Conservation (phyloP, 169 alveolate species). For the Plasmodium cynomolgi region DNA sequence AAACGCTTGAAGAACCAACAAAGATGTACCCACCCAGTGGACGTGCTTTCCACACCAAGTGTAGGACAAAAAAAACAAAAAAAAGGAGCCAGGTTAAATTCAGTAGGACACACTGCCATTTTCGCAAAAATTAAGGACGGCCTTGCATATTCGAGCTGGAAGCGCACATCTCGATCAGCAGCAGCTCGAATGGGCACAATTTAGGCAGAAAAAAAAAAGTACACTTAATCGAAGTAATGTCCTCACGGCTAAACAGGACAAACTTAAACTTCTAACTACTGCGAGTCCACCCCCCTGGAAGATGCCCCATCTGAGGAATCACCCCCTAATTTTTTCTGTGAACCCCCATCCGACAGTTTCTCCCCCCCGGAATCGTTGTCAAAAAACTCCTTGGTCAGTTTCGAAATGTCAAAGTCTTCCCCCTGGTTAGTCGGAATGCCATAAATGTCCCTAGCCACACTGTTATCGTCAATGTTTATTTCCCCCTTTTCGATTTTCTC, state of each 20-base stretch:
- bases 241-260: neutral
- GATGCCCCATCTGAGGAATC: constrained; percentile 15
- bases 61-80: neutral
- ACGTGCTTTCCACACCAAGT: neutral
- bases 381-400: constrained; percentile 60
- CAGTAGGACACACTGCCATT: neutral
- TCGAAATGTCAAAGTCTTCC: constrained; percentile 46
- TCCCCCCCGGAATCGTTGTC: constrained; percentile 19
- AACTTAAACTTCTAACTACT: neutral
- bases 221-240: neutral
- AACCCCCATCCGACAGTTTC: neutral
- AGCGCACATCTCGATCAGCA: neutral
- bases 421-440: neutral
- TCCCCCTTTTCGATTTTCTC: constrained; percentile 68
- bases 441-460: constrained; percentile 2
- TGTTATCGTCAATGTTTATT: constrained; percentile 9
- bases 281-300: constrained; percentile 51
- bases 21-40: neutral
- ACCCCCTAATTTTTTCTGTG: neutral
- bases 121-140: neutral
- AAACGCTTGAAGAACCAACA: neutral
- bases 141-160: neutral
- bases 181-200: neutral
- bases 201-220: neutral
- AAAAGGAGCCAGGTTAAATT: neutral